Evolutionary conservation across 768 basidiomycete species (phyloP).

Genomic region (Suillus placidus): DNA sequence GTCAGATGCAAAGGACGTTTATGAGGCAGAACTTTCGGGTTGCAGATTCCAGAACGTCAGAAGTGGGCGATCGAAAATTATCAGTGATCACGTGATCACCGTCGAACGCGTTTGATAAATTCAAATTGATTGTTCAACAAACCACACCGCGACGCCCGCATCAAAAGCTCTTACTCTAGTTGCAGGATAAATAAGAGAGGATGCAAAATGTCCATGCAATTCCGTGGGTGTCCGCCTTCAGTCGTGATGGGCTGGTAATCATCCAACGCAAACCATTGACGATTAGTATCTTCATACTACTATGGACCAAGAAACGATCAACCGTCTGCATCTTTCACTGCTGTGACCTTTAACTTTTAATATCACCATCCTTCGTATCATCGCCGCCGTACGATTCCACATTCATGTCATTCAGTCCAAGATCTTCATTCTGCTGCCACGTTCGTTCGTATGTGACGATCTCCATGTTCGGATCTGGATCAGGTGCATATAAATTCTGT

Average conservation of each 20-base stretch:
- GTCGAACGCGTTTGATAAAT: neutral
- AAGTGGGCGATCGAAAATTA: slow-evolving; percentile 8
- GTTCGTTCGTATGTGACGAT: slow-evolving; percentile 82
- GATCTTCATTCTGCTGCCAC: slow-evolving; percentile 91
- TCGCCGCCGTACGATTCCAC: slow-evolving; percentile 51
- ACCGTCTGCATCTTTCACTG: neutral
- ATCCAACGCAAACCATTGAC: neutral
- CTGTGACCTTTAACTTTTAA: slow-evolving; percentile 9
- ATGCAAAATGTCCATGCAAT: neutral
- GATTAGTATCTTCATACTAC: neutral
- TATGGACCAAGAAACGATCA: neutral
- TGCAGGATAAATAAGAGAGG: neutral
- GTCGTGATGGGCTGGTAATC: neutral
- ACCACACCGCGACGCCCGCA: neutral
- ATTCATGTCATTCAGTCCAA: slow-evolving; percentile 90
- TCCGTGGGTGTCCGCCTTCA: neutral
- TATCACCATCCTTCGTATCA: slow-evolving; percentile 9
- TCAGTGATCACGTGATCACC: slow-evolving; percentile 11
- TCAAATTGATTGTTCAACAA: no score
- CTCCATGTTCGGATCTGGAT: slow-evolving; percentile 92
- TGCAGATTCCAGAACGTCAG: neutral
- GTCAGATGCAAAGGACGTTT: slow-evolving; percentile 9
- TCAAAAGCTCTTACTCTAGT: neutral
- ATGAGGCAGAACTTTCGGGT: neutral
- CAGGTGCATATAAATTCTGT: slow-evolving; percentile 96